A percentile compares a stretch with the other conserved stretches of the same genome.
phyloP scores from a whole-genome alignment of 495 filamentous ascomycete species.

The Pyrenopolyporus hunteri region DNA sequence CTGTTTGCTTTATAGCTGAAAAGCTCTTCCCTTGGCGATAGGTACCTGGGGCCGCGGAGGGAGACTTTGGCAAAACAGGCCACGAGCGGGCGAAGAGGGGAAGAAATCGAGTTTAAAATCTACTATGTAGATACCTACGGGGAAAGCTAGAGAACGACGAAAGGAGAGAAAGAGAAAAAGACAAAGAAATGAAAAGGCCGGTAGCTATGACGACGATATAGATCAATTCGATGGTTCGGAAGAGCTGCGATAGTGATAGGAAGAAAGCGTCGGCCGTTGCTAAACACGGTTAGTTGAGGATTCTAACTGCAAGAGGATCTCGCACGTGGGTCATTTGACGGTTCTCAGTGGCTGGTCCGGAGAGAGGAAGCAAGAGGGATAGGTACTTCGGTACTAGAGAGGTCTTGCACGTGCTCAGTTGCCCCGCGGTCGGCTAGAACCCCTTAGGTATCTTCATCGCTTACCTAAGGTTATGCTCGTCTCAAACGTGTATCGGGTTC shows the following conservation, averaged over 20 bases:
- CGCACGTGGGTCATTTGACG: constrained; percentile 23
- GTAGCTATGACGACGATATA: constrained; percentile 32
- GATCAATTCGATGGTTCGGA: constrained; percentile 21
- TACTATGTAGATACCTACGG: constrained; percentile 5
- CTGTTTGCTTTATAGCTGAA: too few species aligned
- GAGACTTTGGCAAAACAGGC: neutral
- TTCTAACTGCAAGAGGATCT: constrained; percentile 5
- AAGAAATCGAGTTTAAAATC: constrained; percentile 10
- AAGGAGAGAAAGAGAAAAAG: neutral
- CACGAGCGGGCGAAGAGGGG: constrained; percentile 6
- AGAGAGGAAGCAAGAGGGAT: constrained; percentile 9
- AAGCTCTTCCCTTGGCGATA: too few species aligned
- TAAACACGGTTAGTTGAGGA: constrained; percentile 20
- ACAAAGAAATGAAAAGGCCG: neutral
- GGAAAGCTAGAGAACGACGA: constrained; percentile 12
- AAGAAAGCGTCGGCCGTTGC: constrained; percentile 13
- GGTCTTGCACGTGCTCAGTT: constrained; percentile 39
- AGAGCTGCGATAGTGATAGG: constrained; percentile 15
- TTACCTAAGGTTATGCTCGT: too few species aligned
- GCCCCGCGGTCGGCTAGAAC: constrained; percentile 26
- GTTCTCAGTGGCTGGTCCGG: constrained; percentile 25
- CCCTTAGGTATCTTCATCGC: too few species aligned
- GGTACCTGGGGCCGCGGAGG: neutral
- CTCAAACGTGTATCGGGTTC: too few species aligned
- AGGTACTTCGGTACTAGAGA: too few species aligned